A percentile compares a stretch with the other conserved stretches of the same genome.
Evolutionary conservation across 179 eudicot genomes (phyloP).

Genomic region (Actinidia chinensis): DNA sequence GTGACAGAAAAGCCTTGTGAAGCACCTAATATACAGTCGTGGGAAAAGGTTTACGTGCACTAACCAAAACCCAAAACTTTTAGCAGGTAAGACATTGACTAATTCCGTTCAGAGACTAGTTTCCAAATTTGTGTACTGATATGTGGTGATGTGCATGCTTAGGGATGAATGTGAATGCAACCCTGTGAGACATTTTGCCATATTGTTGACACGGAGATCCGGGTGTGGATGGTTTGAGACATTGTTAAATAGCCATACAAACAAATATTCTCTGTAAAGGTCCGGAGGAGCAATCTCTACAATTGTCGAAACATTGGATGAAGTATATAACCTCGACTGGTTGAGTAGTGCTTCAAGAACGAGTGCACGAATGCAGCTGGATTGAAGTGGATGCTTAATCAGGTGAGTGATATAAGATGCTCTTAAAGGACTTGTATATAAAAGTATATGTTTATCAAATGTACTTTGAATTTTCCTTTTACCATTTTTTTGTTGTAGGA

Average conservation of each 20-base stretch:
- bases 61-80: slow-evolving; percentile 75
- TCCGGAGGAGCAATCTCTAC: slow-evolving; percentile 59
- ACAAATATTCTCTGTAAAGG: slow-evolving; percentile 60
- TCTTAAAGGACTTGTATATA: no score
- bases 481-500: no score
- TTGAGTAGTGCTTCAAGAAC: slow-evolving; percentile 74
- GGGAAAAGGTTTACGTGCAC: slow-evolving; percentile 48
- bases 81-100: slow-evolving; percentile 43
- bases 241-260: slow-evolving; percentile 75
- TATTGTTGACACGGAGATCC: slow-evolving; percentile 82
- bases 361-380: slow-evolving; percentile 96
- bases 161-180: slow-evolving; percentile 81
- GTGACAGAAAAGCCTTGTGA: slow-evolving; percentile 29
- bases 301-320: slow-evolving; percentile 67
- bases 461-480: no score
- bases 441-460: no score
- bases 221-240: slow-evolving; percentile 99
- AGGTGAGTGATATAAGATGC: slow-evolving; percentile 41
- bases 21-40: slow-evolving; percentile 23
- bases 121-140: neutral
- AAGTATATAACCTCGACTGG: slow-evolving; percentile 76
- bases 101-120: neutral
- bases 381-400: slow-evolving; percentile 99
- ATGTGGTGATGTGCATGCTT: slow-evolving; percentile 14
- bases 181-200: slow-evolving; percentile 80